These are phyloP conservation scores for Leucocoprinus birnbaumii DNA, from an alignment of 768 basidiomycete species.

Conservation along the genomic window DNA sequence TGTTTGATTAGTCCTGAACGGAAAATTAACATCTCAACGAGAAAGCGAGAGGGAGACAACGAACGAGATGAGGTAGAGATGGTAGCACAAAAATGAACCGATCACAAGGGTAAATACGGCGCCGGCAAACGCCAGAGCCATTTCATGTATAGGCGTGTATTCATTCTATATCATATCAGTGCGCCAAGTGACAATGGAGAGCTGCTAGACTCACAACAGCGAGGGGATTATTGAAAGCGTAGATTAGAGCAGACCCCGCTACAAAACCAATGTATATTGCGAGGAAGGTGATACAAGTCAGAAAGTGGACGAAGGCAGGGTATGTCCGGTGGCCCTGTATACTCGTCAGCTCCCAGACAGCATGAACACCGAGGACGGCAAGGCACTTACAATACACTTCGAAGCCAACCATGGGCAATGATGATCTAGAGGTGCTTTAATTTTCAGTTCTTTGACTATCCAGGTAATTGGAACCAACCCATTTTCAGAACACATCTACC, in stretches of 20 bases:
- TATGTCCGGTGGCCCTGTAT: slow-evolving; percentile 81
- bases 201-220: slow-evolving; percentile 61
- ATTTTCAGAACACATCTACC: slow-evolving; percentile 81
- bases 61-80: slow-evolving; percentile 62
- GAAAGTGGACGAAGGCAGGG: slow-evolving; percentile 79
- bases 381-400: slow-evolving; percentile 65
- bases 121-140: slow-evolving; percentile 60
- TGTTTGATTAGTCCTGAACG: slow-evolving; percentile 76
- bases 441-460: background rate
- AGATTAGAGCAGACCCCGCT: slow-evolving; percentile 51
- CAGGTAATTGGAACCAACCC: slow-evolving; percentile 41
- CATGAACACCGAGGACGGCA: background rate
- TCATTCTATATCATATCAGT: too few relatives aligned
- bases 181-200: too few relatives aligned
- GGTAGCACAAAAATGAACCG: slow-evolving; percentile 75
- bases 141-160: slow-evolving; percentile 66
- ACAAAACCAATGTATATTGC: slow-evolving; percentile 58
- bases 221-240: slow-evolving; percentile 63
- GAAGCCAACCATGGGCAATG: slow-evolving; percentile 84
- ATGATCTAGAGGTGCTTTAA: slow-evolving; percentile 52
- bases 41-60: slow-evolving; percentile 5
- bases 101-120: slow-evolving; percentile 60
- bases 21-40: background rate
- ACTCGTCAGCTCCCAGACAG: background rate
- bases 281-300: slow-evolving; percentile 59